A percentile compares a stretch with the other conserved stretches of the same genome.
Evolutionary conservation across 164 flowering plant species (phyloP).

Genomic region (Aristolochia californica): DNA sequence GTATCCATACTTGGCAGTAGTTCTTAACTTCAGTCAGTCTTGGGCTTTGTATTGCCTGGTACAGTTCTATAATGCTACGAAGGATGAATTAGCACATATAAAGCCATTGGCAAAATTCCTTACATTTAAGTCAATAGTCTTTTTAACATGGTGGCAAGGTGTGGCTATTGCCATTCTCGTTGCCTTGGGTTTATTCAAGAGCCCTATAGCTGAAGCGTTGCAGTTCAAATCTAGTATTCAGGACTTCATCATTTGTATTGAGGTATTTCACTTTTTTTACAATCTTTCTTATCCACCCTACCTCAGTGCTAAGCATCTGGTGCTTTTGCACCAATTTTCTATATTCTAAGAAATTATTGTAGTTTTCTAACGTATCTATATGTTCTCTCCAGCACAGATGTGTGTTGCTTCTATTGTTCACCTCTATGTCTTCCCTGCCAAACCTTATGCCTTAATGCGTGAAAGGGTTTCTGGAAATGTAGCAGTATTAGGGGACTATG

Average conservation of each 20-base stretch:
- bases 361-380: slow-evolving; percentile 21
- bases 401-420: slow-evolving; percentile 88
- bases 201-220: slow-evolving; percentile 77
- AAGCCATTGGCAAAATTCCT: slow-evolving; percentile 86
- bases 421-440: slow-evolving; percentile 87
- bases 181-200: slow-evolving; percentile 71
- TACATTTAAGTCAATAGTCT: slow-evolving; percentile 89
- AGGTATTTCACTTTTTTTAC: slow-evolving; percentile 40
- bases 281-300: neutral
- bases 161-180: slow-evolving; percentile 75
- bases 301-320: too few relatives aligned
- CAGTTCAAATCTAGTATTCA: slow-evolving; percentile 85
- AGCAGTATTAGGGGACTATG: slow-evolving; percentile 92
- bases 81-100: slow-evolving; percentile 79
- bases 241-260: slow-evolving; percentile 95
- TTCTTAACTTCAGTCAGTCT: slow-evolving; percentile 91
- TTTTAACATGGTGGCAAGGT: slow-evolving; percentile 99
- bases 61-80: slow-evolving; percentile 75
- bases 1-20: slow-evolving; percentile 87
- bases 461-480: slow-evolving; percentile 57
- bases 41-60: slow-evolving; percentile 98
- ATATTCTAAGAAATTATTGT: too few relatives aligned
- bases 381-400: slow-evolving; percentile 95
- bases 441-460: slow-evolving; percentile 84
- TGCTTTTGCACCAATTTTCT: too few relatives aligned